These are phyloP conservation scores for Trichoderma koningiopsis DNA, from an alignment of 2,329 filamentous ascomycete species.

Conservation along the genomic window DNA sequence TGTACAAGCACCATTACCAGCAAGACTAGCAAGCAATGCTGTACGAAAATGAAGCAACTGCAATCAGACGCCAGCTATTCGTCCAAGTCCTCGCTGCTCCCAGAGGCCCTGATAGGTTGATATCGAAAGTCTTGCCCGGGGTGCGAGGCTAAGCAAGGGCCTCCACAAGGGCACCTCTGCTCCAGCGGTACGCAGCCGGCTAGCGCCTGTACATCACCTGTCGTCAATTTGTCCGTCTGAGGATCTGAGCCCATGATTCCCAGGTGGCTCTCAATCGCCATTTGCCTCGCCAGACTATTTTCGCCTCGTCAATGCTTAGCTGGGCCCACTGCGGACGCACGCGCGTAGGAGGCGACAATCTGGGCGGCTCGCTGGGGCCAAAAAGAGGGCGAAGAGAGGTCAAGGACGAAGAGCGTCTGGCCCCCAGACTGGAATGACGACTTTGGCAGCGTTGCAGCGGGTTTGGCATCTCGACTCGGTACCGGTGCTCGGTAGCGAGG, in stretches of 20 bases:
- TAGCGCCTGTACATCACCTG: constrained; percentile 24
- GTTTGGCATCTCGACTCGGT: constrained; percentile 1
- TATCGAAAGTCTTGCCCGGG: constrained; percentile 22
- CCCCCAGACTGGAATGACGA: background rate
- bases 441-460: constrained; percentile 15
- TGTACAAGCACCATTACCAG: background rate
- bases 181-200: constrained; percentile 22
- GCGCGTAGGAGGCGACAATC: constrained; percentile 9
- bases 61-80: constrained; percentile 6
- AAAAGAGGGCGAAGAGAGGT: background rate
- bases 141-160: constrained; percentile 25
- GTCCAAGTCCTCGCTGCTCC: background rate
- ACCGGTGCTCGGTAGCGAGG: constrained; percentile 19
- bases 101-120: constrained; percentile 24
- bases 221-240: constrained; percentile 22
- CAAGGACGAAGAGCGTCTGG: background rate
- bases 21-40: background rate
- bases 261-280: constrained; percentile 20
- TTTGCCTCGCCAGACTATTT: constrained; percentile 19
- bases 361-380: constrained; percentile 10
- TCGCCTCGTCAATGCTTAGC: constrained; percentile 22
- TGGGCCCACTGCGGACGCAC: constrained; percentile 19
- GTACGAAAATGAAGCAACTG: background rate
- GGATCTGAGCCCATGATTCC: constrained; percentile 19
- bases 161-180: constrained; percentile 18